Evolutionary conservation across 768 basidiomycete genomes (phyloP), one percentile per base, ranked within the genome.

Genomic region (Lactifluus volemus): DNA sequence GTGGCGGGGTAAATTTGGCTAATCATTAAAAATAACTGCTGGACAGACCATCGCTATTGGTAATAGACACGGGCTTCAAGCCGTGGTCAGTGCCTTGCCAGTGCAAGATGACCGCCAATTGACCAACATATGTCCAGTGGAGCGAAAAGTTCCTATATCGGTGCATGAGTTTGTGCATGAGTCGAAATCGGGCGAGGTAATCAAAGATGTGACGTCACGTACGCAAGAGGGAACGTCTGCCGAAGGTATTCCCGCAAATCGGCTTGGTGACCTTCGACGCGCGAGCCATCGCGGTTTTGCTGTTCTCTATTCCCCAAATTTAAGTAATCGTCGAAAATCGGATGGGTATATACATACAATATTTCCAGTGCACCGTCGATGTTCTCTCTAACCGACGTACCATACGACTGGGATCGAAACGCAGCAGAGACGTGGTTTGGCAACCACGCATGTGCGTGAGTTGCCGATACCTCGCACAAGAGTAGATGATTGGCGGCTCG

Each of bases 61-160:
- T 49, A 19, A 63, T 30, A 41, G 53, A 36, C 39, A 58, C 52
- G 8, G 61, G 61, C 9, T 54, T 44, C 10, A 49, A 32, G 32
- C 5, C 15, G 21, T 7, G 41, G 32, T 58, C 39, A 2, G 52
- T 44, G 30, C 61, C 61, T 41, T 49, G 56, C 61, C 56, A 63
- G 14, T 49, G 47, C 9, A 54, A 30, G 32, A 63, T 47, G 19
- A 63, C 9, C 17, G 61, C 61, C 2, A 52, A 58, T 25, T 44
- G 7, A 8, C 39, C 45, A 1, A 58, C 32, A 9, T 53, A 3
- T 5, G 52, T 54, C 12, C 51, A 42, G n/a, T 54, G 34, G 30
- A 63, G 51, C n/a, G 52, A 49, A 38, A 6, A 36, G 1, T 41
- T 3, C 36, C 60, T 61, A 21, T 12, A 15, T 53, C 5, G 12